phyloP scores from a whole-genome alignment of 371 early-diverging fungal species.

The Apophysomyces trapeziformis region DNA sequence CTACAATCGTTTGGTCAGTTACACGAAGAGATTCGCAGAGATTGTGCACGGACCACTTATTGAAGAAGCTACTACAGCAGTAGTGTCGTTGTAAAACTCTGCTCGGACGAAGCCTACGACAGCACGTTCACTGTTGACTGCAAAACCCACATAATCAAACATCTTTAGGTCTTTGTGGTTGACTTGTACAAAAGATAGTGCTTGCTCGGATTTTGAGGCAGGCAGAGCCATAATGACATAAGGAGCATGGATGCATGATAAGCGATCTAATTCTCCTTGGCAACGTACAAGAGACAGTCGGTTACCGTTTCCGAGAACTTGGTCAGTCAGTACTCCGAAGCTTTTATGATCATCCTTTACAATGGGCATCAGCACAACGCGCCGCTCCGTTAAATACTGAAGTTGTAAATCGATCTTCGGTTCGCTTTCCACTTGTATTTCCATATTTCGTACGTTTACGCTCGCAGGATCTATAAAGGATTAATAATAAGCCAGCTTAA shows the following conservation, averaged over 20 bases:
- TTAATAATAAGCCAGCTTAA: not conserved
- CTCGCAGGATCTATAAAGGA: not conserved
- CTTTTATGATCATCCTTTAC: constrained; percentile 14
- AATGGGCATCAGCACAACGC: not conserved
- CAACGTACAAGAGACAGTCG: constrained; percentile 11
- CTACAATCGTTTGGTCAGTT: not conserved
- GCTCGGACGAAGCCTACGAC: constrained; percentile 39
- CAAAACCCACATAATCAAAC: constrained; percentile 32
- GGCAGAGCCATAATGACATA: not conserved
- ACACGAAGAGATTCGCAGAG: not conserved
- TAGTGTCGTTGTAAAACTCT: constrained; percentile 32
- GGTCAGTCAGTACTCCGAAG: constrained; percentile 41
- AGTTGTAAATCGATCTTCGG: not conserved
- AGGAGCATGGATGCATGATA: not conserved
- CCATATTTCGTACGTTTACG: not conserved
- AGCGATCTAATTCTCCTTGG: not conserved
- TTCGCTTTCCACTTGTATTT: not conserved
- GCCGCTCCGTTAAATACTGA: not conserved
- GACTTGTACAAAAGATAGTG: constrained; percentile 6
- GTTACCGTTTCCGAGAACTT: constrained; percentile 25
- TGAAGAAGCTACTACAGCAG: not conserved
- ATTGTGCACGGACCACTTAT: not conserved
- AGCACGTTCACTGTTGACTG: constrained; percentile 24
- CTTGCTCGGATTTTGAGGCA: constrained; percentile 21
- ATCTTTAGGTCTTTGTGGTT: constrained; percentile 8